Evolutionary conservation across 345 rosid genomes (phyloP), one percentile per base, ranked within the genome.

Genomic region (Citropsis articulata): DNA sequence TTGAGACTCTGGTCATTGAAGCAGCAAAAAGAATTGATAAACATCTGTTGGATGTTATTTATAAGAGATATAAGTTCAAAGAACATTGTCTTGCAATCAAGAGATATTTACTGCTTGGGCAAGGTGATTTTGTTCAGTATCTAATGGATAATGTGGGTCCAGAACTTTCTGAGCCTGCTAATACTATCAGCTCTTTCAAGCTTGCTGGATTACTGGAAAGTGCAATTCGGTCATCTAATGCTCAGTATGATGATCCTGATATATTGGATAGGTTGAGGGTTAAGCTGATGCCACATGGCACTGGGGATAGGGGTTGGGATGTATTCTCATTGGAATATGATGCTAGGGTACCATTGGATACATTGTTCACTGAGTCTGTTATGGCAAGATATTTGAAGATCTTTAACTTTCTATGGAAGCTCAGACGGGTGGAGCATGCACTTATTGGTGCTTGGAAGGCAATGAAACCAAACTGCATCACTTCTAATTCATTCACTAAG

Each of bases 391-490:
- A 96, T 83, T 84, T 94, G 70, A 89, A 90, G 87, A 91, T 96
- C 81, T 96, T 96, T 79, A 94, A 94, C 85, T 96, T 96, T 77
- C 89, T 96, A 75, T 96, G 99, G 99, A 94, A 92, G 87, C 91
- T 96, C 80, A 91, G 97, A 84, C 86, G 93, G 68, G 98, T 96
- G 28, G 99, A 96, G 86, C 99, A 96, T 80, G 99, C 97, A 13
- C 97, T 94, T 33, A 94, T 91, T 66, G 98, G 98, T 77, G 90
- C 95, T 68, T 94, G 99, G 98, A 96, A 96, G 92, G 91, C 97
- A 1, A 94, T 96, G 99, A 96, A 96, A 83, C 99, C 99, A 66
- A 96, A 96, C 78, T 95, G 97, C 78, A 89, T 94, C 75, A 88
- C 98, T 68, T 90, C 97, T 66, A 88, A 87, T 79, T 89, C 95